Evolutionary conservation across 2,329 filamentous ascomycete species (phyloP).

Genomic region (Cordyceps sp.): DNA sequence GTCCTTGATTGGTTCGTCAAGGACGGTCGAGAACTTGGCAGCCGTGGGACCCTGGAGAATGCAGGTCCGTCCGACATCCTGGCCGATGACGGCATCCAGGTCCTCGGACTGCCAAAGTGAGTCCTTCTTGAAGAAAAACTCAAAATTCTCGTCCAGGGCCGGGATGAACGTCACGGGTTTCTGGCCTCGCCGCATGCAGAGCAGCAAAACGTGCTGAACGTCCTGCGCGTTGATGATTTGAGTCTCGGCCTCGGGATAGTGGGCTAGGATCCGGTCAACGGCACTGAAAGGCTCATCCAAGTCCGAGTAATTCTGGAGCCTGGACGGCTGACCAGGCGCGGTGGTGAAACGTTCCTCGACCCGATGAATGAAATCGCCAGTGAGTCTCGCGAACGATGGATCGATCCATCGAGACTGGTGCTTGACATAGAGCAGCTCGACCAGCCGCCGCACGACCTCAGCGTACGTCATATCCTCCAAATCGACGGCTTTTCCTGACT

Average conservation of each 20-base stretch:
- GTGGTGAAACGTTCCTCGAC: constrained; percentile 90
- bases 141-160: constrained; percentile 88
- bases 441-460: constrained; percentile 73
- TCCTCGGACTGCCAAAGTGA: constrained; percentile 99
- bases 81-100: constrained; percentile 82
- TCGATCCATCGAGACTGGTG: constrained; percentile 89
- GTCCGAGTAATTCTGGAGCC: constrained; percentile 81
- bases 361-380: constrained; percentile 90
- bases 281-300: constrained; percentile 66
- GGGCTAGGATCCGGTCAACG: constrained; percentile 61
- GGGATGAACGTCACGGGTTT: constrained; percentile 97
- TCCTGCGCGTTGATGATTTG: constrained; percentile 98
- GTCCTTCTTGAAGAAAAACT: constrained; percentile 99
- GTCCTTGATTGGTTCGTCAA: constrained; percentile 88
- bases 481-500: constrained; percentile 63
- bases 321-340: constrained; percentile 52
- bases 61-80: constrained; percentile 91
- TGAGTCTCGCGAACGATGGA: constrained; percentile 62
- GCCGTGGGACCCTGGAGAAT: constrained; percentile 92
- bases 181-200: constrained; percentile 82
- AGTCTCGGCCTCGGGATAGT: constrained; percentile 71
- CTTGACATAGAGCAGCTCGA: constrained; percentile 81
- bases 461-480: constrained; percentile 93
- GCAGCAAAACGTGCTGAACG: constrained; percentile 86
- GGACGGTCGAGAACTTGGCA: constrained; percentile 71